Evolutionary conservation across 169 alveolate species (phyloP).

Genomic region (Cryptosporidium baileyi): DNA sequence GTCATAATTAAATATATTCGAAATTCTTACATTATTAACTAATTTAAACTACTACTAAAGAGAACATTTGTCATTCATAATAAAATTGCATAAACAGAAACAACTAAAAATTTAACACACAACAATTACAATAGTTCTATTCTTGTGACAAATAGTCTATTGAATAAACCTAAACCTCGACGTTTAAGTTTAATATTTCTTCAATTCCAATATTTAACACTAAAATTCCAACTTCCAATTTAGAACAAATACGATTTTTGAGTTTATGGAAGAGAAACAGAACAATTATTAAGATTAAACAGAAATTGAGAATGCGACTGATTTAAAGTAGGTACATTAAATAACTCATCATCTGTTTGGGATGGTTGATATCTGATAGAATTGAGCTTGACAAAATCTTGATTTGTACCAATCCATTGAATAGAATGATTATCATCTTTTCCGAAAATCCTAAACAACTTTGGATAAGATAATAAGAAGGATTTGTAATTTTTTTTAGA

Average conservation of each 20-base stretch:
- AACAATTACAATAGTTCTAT: too few relatives aligned
- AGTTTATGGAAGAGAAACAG: background rate
- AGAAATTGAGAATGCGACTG: conserved; percentile 62
- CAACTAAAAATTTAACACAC: too few relatives aligned
- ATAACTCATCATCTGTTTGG: conserved; percentile 60
- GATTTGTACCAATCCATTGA: conserved; percentile 68
- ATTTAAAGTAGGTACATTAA: conserved; percentile 52
- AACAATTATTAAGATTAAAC: conserved; percentile 26
- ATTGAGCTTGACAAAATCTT: conserved; percentile 46
- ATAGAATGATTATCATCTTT: conserved; percentile 67
- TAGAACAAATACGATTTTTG: too few relatives aligned
- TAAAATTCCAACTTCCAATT: too few relatives aligned
- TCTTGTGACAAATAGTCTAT: too few relatives aligned
- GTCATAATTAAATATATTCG: too few relatives aligned
- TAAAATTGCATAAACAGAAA: too few relatives aligned
- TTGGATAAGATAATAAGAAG: conserved; percentile 43
- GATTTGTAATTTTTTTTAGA: conserved; percentile 63
- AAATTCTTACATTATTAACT: too few relatives aligned
- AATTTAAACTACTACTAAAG: too few relatives aligned
- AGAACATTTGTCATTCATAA: too few relatives aligned
- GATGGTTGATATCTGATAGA: conserved; percentile 55
- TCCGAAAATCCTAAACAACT: conserved; percentile 61
- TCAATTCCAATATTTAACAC: too few relatives aligned
- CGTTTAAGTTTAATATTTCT: conserved; percentile 26
- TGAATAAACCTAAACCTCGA: conserved; percentile 61